Evolutionary conservation across 768 basidiomycete genomes (phyloP), one percentile per base, ranked within the genome.

Genomic region (Cyclocybe aegerita): DNA sequence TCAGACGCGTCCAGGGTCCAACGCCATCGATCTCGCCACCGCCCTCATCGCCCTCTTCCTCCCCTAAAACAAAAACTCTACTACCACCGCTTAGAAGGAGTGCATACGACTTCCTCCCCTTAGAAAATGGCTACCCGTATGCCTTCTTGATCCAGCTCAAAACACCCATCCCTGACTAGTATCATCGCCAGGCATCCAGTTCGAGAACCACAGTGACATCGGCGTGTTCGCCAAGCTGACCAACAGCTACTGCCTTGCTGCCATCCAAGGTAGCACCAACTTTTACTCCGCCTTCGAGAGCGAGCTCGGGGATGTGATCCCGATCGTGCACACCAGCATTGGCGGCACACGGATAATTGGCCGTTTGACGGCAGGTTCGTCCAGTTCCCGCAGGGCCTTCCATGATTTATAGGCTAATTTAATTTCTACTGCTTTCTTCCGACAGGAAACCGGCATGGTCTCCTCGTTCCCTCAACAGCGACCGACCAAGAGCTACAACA

Each of bases 401-500:
- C 40, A 14, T 35, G 34, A 16, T 30, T 30, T 33, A 8, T 32
- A 48, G 11, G n/a, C 29, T 9, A 36, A 8, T 41, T 30, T 42
- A n/a, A 39, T 10, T 17, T 39, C 44, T 35, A 37, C 50, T 31
- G 37, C 17, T 16, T 35, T 40, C n/a, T 44, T 12, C 23, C 5
- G 23, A 10, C 64, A 89, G 93, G 94, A 50, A 99, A 99, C 74
- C 85, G 93, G 57, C 95, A 99, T 68, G 97, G 97, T 49, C 83
- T 99, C 29, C 90, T 99, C 53, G 93, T 99, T 16, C 97, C 97
- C 7, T 85, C 90, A 46, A 86, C 93, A 48, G 95, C 97, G 42
- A 95, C 95, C 44, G 97, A 98, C 67, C 97, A 98, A 65, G 97
- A 99, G 68, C 83, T 98, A 1, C 97, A 98, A 69, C 97, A 99